Evolutionary conservation across 768 basidiomycete species (phyloP).

Genomic region (Roridomyces roridus): DNA sequence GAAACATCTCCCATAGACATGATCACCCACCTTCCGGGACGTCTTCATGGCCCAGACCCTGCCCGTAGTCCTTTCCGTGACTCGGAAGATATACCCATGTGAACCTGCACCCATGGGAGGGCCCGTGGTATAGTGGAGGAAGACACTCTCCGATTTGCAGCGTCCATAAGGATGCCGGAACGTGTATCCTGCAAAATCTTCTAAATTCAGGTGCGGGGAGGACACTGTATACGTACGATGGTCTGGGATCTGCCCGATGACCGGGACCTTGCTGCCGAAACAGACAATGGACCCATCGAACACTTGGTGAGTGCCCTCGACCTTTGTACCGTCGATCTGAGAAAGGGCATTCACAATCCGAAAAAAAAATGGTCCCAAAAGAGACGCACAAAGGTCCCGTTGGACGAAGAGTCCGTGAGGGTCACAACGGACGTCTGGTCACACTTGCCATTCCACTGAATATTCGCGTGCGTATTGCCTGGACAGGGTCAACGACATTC

Average conservation of each 20-base stretch:
- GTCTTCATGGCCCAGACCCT: slow-evolving; percentile 69
- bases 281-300: slow-evolving; percentile 66
- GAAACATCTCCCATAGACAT: neutral
- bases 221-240: slow-evolving; percentile 46
- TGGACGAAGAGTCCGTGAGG: slow-evolving; percentile 47
- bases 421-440: slow-evolving; percentile 33
- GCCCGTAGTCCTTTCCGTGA: slow-evolving; percentile 60
- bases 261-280: slow-evolving; percentile 51
- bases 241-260: slow-evolving; percentile 46
- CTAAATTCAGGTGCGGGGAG: neutral
- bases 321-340: slow-evolving; percentile 51
- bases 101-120: slow-evolving; percentile 59
- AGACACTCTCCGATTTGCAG: slow-evolving; percentile 47
- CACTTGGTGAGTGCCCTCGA: slow-evolving; percentile 47
- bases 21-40: slow-evolving; percentile 38
- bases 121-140: slow-evolving; percentile 43
- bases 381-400: slow-evolving; percentile 51
- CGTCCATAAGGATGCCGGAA: slow-evolving; percentile 19
- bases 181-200: slow-evolving; percentile 15
- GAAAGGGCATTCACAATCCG: neutral
- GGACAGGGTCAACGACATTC: neutral
- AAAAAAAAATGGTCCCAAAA: neutral
- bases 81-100: slow-evolving; percentile 72
- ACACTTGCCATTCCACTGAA: slow-evolving; percentile 29
- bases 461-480: slow-evolving; percentile 17